phyloP scores from a whole-genome alignment of 2,329 filamentous ascomycete genomes.

The Cytospora mali region DNA sequence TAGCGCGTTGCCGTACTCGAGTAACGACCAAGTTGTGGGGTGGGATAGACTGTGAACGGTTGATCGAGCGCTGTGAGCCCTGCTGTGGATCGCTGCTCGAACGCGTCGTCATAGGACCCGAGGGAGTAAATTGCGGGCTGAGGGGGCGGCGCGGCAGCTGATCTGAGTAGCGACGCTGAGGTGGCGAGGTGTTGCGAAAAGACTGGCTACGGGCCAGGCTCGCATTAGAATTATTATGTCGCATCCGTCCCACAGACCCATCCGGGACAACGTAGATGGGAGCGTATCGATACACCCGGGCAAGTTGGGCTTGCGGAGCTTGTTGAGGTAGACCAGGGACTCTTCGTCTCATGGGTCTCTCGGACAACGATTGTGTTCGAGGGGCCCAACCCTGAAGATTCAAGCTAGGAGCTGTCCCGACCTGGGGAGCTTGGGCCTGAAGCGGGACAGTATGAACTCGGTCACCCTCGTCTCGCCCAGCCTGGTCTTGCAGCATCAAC shows the following conservation, averaged over 20 bases:
- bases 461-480: not conserved
- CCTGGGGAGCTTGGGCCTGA: not conserved
- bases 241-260: not conserved
- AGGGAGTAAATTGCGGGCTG: not conserved
- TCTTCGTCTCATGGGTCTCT: not conserved
- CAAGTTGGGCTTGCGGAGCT: not conserved
- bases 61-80: not conserved
- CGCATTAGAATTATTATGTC: not conserved
- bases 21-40: not conserved
- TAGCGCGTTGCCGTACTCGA: not conserved
- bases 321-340: not conserved
- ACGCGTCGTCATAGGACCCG: not conserved
- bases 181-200: not conserved
- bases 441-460: not conserved
- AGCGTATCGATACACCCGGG: not conserved
- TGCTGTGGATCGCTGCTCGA: not conserved
- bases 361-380: not conserved
- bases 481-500: not conserved
- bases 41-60: not conserved
- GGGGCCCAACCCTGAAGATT: not conserved
- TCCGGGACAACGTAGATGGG: not conserved
- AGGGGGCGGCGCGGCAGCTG: not conserved
- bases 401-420: not conserved
- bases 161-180: not conserved
- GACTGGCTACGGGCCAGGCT: not conserved